These are phyloP conservation scores for Colletotrichum eleusines DNA, from an alignment of 2,329 filamentous ascomycete genomes.

Conservation along the genomic window DNA sequence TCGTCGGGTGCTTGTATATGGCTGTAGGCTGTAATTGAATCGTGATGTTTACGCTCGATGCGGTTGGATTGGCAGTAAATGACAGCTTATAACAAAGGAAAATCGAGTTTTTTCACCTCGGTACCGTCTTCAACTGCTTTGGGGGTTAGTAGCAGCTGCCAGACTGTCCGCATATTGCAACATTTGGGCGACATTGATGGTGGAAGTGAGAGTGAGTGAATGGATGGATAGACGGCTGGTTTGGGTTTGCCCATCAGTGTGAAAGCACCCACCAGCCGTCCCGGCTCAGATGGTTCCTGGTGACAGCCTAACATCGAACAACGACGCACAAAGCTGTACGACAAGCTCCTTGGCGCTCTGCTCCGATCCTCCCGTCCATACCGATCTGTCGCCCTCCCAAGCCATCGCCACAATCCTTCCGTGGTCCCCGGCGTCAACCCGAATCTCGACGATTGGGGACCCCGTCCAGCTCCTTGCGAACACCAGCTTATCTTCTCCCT, in stretches of 20 bases:
- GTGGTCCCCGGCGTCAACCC: background rate
- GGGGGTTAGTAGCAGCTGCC: background rate
- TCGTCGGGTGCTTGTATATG: too few species aligned
- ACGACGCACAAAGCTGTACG: background rate
- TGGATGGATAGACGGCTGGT: too few species aligned
- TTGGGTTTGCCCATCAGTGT: background rate
- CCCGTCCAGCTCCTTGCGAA: conserved; percentile 28
- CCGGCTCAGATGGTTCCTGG: background rate
- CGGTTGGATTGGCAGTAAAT: conserved; percentile 38
- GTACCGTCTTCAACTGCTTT: background rate
- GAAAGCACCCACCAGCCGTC: background rate
- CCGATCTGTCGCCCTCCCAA: background rate
- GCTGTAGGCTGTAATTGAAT: too few species aligned
- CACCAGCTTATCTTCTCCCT: conserved; percentile 3
- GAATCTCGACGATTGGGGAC: conserved; percentile 11
- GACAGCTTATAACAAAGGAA: conserved; percentile 30
- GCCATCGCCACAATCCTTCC: background rate
- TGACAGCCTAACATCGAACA: background rate
- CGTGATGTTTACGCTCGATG: background rate
- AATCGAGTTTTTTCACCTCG: background rate
- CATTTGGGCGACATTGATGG: background rate
- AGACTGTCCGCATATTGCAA: background rate
- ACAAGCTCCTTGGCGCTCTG: conserved; percentile 6
- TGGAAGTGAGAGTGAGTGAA: background rate
- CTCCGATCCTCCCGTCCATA: background rate